Percentiles rank a stretch among this genome's conserved stretches.
Evolutionary conservation across 1,284 basidiomycete genomes (phyloP).

Genomic region (Trichosporon coremiiforme): DNA sequence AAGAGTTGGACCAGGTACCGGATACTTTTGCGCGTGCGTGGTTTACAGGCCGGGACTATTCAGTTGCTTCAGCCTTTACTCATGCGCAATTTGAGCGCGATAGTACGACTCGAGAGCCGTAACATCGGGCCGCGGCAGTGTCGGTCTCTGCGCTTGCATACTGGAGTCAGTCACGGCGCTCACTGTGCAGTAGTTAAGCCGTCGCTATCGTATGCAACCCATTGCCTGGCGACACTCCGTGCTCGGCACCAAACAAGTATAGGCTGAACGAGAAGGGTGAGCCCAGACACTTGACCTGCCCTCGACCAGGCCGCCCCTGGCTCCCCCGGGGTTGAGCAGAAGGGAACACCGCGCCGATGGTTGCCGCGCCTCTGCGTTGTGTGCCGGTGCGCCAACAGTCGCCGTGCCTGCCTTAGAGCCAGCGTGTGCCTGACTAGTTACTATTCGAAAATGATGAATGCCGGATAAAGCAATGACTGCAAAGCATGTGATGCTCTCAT

Average conservation of each 20-base stretch:
- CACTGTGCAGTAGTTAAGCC: background rate
- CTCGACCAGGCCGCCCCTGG: background rate
- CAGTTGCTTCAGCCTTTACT: background rate
- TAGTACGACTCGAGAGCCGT: constrained; percentile 1
- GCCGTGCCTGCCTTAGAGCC: background rate
- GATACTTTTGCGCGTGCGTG: constrained; percentile 1
- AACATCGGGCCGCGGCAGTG: background rate
- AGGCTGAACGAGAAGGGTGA: background rate
- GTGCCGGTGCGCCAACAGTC: background rate
- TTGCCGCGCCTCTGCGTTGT: background rate
- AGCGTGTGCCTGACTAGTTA: background rate
- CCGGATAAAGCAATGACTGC: constrained; percentile 1
- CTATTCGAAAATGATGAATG: constrained; percentile 7
- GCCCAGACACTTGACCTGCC: background rate
- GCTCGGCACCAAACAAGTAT: background rate
- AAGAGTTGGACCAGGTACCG: constrained; percentile 12
- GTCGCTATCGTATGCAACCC: background rate
- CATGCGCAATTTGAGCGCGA: background rate
- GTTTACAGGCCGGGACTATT: background rate
- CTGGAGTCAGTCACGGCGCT: background rate
- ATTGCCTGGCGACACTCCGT: constrained; percentile 6
- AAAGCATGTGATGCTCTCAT: constrained; percentile 11
- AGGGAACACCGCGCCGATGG: background rate
- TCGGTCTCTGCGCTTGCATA: background rate
- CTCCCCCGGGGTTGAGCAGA: background rate